A percentile compares a stretch with the other conserved stretches of the same genome.
Evolutionary conservation across 2,329 filamentous ascomycete species (phyloP).

Genomic region (Penicillium sp.): DNA sequence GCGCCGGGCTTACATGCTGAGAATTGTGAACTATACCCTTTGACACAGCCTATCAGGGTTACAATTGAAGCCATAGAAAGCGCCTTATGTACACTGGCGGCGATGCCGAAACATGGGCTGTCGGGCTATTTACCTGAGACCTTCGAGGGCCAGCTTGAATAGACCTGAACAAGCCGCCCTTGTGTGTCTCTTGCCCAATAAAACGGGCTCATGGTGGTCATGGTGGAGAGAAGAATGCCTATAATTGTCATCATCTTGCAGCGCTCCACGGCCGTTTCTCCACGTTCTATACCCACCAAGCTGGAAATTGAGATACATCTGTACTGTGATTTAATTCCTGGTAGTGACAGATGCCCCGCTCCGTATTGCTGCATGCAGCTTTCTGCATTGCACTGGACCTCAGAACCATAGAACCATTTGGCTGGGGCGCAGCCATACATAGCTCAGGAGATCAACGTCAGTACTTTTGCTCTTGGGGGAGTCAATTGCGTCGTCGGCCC

Average conservation of each 20-base stretch:
- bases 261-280: constrained; percentile 7
- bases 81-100: constrained; percentile 1
- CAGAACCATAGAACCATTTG: constrained; percentile 1
- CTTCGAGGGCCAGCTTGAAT: neutral
- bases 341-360: neutral
- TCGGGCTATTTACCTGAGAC: neutral
- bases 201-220: constrained; percentile 4
- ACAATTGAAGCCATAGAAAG: neutral
- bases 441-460: neutral
- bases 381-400: constrained; percentile 1
- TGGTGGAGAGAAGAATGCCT: constrained; percentile 6
- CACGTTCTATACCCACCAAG: constrained; percentile 8
- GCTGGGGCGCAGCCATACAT: neutral
- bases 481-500: neutral
- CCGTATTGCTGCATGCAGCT: neutral
- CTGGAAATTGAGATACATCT: constrained; percentile 6
- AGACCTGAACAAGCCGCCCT: neutral
- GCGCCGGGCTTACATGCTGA: constrained; percentile 7
- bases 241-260: constrained; percentile 3
- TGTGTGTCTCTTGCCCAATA: neutral
- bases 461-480: neutral
- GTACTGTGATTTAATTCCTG: too few species aligned
- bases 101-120: constrained; percentile 3
- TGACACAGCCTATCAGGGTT: neutral
- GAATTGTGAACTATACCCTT: neutral